Conservation (phyloP, 257 asterid genomes). For the Catharanthus roseus region DNA sequence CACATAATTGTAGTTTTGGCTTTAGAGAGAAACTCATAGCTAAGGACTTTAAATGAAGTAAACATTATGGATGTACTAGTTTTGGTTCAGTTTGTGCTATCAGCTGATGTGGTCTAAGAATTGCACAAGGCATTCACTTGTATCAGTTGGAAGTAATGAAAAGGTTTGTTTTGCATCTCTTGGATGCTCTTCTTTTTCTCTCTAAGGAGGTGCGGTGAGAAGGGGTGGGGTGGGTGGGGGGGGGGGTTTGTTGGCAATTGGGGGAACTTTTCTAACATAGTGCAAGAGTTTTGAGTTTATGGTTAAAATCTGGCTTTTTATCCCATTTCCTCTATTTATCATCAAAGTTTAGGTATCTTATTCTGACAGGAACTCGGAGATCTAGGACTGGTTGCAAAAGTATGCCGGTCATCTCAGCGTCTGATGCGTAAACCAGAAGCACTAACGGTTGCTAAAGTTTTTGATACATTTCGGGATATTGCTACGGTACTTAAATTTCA, state of each 20-base stretch:
- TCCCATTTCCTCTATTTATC: background rate
- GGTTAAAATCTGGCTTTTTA: background rate
- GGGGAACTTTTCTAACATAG: background rate
- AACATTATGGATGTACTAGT: background rate
- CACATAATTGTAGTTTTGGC: background rate
- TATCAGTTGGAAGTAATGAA: background rate
- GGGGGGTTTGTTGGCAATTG: too few species aligned
- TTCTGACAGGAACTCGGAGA: conserved; percentile 76
- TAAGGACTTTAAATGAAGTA: too few species aligned
- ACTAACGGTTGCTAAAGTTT: conserved; percentile 74
- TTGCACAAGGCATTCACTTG: too few species aligned
- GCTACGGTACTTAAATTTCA: conserved; percentile 56
- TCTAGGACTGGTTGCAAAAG: conserved; percentile 91
- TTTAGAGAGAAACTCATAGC: background rate
- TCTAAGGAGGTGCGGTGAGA: too few species aligned
- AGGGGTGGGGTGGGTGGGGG: too few species aligned
- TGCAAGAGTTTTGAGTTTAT: background rate
- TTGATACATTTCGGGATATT: conserved; percentile 65
- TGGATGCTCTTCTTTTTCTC: background rate
- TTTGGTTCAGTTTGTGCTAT: conserved; percentile 2
- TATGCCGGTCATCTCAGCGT: conserved; percentile 86
- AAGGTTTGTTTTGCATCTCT: background rate
- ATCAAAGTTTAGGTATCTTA: background rate
- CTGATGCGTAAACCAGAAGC: conserved; percentile 82
- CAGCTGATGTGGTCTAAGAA: background rate